phyloP scores from a whole-genome alignment of 306 rosid species.

The Hylodesmum podocarpum region DNA sequence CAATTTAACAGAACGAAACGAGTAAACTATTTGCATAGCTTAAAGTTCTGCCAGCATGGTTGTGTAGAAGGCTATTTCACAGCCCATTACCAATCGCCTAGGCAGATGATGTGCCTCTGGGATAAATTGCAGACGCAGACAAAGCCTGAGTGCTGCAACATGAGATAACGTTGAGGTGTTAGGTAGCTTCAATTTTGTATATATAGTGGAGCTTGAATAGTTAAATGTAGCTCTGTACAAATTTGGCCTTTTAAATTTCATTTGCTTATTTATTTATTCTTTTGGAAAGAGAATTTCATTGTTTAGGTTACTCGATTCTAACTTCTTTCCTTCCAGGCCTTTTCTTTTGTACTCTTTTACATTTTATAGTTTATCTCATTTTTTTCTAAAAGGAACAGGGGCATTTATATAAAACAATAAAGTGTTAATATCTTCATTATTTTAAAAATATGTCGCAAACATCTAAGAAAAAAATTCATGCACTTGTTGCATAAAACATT shows the following conservation, averaged over 20 bases:
- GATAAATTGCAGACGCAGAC: slow-evolving; percentile 49
- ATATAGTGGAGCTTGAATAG: slow-evolving; percentile 43
- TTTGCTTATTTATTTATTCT: slow-evolving; percentile 28
- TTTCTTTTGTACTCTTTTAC: background rate
- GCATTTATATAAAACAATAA: no score
- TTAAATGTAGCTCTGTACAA: slow-evolving; percentile 39
- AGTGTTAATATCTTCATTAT: no score
- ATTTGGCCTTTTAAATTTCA: slow-evolving; percentile 32
- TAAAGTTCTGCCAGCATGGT: slow-evolving; percentile 80
- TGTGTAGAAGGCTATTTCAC: slow-evolving; percentile 73
- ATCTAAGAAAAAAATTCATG: no score
- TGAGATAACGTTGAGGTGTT: slow-evolving; percentile 54
- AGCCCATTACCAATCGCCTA: slow-evolving; percentile 94
- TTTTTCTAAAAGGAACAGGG: no score
- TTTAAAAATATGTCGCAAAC: no score
- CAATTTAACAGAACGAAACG: slow-evolving; percentile 62
- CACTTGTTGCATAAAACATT: no score
- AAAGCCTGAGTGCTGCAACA: slow-evolving; percentile 75
- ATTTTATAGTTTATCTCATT: background rate
- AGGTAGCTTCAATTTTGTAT: slow-evolving; percentile 41
- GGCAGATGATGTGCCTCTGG: slow-evolving; percentile 92
- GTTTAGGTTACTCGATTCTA: background rate
- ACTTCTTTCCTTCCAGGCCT: background rate
- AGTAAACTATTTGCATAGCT: slow-evolving; percentile 70
- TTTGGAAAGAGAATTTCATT: background rate